These are phyloP conservation scores for Moricandia moricandioides DNA, from an alignment of 345 rosid species.

Conservation along the genomic window DNA sequence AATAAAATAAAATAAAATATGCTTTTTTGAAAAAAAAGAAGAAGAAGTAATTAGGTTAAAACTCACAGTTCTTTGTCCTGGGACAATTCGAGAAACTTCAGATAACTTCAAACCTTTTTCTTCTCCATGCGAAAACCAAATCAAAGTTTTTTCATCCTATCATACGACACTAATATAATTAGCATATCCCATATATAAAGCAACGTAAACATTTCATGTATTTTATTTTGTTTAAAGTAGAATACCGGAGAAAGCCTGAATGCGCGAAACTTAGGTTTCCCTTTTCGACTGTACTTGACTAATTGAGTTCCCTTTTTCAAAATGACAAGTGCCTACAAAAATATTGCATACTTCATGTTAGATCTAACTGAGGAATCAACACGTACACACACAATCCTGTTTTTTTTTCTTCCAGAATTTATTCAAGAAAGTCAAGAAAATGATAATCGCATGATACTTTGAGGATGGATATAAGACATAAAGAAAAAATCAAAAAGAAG, in stretches of 20 bases:
- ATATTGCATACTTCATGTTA: background rate
- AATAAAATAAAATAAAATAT: no score
- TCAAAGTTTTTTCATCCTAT: constrained; percentile 86
- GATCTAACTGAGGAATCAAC: background rate
- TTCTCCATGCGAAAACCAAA: constrained; percentile 83
- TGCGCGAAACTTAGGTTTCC: constrained; percentile 88
- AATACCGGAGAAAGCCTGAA: constrained; percentile 74
- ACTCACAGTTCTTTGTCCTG: constrained; percentile 97
- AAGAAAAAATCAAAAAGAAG: background rate
- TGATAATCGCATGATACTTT: background rate
- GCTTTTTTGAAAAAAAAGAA: background rate
- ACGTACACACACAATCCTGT: background rate
- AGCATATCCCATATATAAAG: background rate
- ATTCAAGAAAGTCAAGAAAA: background rate
- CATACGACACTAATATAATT: constrained; percentile 33
- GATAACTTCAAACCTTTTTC: constrained; percentile 61
- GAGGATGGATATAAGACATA: background rate
- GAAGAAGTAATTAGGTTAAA: background rate
- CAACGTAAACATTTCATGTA: background rate
- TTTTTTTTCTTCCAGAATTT: background rate
- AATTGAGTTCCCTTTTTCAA: constrained; percentile 86
- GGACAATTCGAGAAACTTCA: constrained; percentile 59
- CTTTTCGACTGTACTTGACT: constrained; percentile 89
- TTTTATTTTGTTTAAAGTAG: background rate
- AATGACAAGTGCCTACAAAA: constrained; percentile 61